phyloP scores from a whole-genome alignment of 257 asterid genomes.

The Buddleja alternifolia region DNA sequence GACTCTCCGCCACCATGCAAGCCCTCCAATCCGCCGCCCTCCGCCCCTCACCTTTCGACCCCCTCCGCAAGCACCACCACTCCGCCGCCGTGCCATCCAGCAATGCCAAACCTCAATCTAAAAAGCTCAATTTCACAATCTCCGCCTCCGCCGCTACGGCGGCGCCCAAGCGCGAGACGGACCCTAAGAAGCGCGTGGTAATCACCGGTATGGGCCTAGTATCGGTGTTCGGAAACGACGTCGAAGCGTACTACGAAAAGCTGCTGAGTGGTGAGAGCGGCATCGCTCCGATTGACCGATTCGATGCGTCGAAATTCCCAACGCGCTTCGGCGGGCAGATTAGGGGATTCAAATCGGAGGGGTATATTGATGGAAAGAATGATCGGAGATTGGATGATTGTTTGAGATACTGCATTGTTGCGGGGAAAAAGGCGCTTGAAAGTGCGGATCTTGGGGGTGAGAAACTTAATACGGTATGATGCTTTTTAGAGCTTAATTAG shows the following conservation, averaged over 20 bases:
- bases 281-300: conserved; percentile 55
- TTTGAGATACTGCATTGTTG: conserved; percentile 62
- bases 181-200: conserved; percentile 66
- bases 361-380: conserved; percentile 61
- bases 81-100: conserved; percentile 25
- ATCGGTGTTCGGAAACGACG: conserved; percentile 61
- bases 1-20: conserved; percentile 44
- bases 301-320: conserved; percentile 60
- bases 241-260: conserved; percentile 55
- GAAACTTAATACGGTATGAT: conserved; percentile 40
- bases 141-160: conserved; percentile 44
- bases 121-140: conserved; percentile 36
- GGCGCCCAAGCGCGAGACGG: conserved; percentile 59
- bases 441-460: conserved; percentile 59
- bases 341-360: conserved; percentile 52
- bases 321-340: conserved; percentile 69
- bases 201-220: conserved; percentile 67
- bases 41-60: conserved; percentile 54
- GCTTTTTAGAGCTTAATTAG: conserved; percentile 18
- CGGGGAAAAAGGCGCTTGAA: conserved; percentile 64
- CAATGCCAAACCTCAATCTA: conserved; percentile 29
- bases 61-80: conserved; percentile 37
- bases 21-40: conserved; percentile 45
- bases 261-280: conserved; percentile 64
- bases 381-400: conserved; percentile 62